Conservation (phyloP, 176 grass and related monocot genomes). For the Alloteropsis semialata region DNA sequence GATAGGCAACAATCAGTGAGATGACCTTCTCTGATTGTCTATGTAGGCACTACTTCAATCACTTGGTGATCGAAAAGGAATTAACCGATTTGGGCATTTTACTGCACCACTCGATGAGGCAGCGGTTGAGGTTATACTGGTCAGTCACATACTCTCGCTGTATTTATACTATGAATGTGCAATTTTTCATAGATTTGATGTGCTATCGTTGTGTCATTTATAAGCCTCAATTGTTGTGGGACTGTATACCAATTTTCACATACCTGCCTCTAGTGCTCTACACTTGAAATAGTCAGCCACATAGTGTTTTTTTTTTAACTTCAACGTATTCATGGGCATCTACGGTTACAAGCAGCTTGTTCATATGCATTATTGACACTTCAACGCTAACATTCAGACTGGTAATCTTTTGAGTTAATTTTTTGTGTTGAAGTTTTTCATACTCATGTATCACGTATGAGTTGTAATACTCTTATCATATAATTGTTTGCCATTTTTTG, state of each 20-base stretch:
- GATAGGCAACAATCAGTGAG: not conserved
- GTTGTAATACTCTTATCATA: not conserved
- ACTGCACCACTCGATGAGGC: constrained; percentile 91
- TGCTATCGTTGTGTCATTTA: constrained; percentile 7
- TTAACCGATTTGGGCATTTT: constrained; percentile 90
- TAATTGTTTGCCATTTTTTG: constrained; percentile 2
- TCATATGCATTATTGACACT: not conserved
- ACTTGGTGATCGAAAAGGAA: constrained; percentile 90
- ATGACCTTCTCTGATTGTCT: not conserved
- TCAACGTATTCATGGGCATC: not conserved
- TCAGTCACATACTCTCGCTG: constrained; percentile 21
- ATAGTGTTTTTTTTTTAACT: not conserved
- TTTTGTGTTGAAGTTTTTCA: constrained; percentile 1
- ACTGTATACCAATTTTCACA: not conserved
- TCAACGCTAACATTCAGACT: not conserved
- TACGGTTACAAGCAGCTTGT: not conserved
- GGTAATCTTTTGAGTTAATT: not conserved
- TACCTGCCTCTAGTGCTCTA: not conserved
- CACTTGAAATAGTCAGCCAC: not conserved
- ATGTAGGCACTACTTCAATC: constrained; percentile 89
- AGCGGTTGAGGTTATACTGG: constrained; percentile 88
- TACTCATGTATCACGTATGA: not conserved
- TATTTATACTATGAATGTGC: not conserved
- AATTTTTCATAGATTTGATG: constrained; percentile 2
- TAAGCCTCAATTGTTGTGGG: not conserved